These are phyloP conservation scores for Tolypocladium pustulatum DNA, from an alignment of 2,329 filamentous ascomycete species.

Conservation along the genomic window DNA sequence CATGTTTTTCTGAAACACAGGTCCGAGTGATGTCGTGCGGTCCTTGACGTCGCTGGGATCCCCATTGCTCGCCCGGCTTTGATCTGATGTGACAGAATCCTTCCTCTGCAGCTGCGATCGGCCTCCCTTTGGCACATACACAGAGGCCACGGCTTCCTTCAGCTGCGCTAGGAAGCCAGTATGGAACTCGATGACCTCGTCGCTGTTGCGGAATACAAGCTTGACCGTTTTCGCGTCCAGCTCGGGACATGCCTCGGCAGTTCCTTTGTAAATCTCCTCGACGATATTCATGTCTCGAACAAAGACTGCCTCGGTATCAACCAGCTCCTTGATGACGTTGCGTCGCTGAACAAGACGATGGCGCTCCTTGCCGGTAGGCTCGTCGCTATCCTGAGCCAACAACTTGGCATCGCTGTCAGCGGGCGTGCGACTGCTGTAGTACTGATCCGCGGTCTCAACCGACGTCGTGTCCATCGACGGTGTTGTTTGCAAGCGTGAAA, in stretches of 20 bases:
- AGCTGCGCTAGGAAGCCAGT: conserved; percentile 68
- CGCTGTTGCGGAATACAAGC: conserved; percentile 83
- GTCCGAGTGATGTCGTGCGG: conserved; percentile 39
- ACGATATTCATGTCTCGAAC: conserved; percentile 95
- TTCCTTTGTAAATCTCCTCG: conserved; percentile 95
- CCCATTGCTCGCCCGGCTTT: conserved; percentile 23
- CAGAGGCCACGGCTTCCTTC: conserved; percentile 66
- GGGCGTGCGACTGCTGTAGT: conserved; percentile 23
- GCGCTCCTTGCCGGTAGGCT: conserved; percentile 42
- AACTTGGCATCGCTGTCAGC: conserved; percentile 26
- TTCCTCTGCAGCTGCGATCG: conserved; percentile 31
- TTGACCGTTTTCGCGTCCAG: conserved; percentile 78
- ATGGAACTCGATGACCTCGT: conserved; percentile 83
- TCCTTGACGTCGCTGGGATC: conserved; percentile 43
- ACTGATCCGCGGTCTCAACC: conserved; percentile 29
- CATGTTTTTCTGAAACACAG: conserved; percentile 45
- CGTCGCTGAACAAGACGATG: conserved; percentile 71
- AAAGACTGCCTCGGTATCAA: conserved; percentile 87
- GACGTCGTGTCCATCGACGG: conserved; percentile 38
- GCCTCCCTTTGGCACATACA: conserved; percentile 58
- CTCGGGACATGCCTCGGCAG: conserved; percentile 69
- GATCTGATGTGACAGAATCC: conserved; percentile 27
- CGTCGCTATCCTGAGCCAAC: conserved; percentile 26
- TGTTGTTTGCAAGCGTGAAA: conserved; percentile 30
- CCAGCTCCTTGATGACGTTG: conserved; percentile 79